These are phyloP conservation scores for Parasarocladium wereldwijsianum DNA, from an alignment of 2,329 filamentous ascomycete species.

Conservation along the genomic window DNA sequence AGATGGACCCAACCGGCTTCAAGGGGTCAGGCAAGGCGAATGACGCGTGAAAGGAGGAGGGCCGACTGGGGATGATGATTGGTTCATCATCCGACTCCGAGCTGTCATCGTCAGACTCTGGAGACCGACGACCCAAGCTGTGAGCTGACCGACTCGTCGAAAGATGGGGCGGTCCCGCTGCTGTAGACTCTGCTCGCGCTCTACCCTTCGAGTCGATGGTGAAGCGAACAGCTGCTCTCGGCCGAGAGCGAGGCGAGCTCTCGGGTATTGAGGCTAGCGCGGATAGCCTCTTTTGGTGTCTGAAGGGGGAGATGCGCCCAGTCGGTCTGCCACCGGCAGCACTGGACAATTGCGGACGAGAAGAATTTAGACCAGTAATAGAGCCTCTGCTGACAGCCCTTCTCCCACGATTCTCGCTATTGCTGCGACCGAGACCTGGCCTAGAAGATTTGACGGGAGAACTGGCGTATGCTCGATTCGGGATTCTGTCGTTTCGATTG, in stretches of 20 bases:
- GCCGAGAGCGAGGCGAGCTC: conserved; percentile 23
- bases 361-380: conserved; percentile 25
- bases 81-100: conserved; percentile 50
- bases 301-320: conserved; percentile 38
- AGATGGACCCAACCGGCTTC: conserved; percentile 32
- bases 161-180: conserved; percentile 12
- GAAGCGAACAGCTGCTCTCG: conserved; percentile 44
- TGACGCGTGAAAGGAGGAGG: conserved; percentile 34
- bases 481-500: conserved; percentile 22
- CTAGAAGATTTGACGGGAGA: conserved; percentile 38
- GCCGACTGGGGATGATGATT: conserved; percentile 48
- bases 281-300: conserved; percentile 32
- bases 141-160: conserved; percentile 8
- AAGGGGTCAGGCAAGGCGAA: conserved; percentile 41
- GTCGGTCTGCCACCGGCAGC: conserved; percentile 21
- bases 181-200: conserved; percentile 38
- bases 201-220: conserved; percentile 48
- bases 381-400: conserved; percentile 23
- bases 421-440: conserved; percentile 36
- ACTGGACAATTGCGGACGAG: conserved; percentile 16
- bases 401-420: conserved; percentile 37
- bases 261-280: conserved; percentile 46
- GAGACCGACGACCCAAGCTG: conserved; percentile 17
- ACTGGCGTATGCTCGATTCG: conserved; percentile 25
- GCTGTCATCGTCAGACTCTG: conserved; percentile 34